Base-by-base conservation (phyloP, 2,329 filamentous ascomycete genomes). In the Pseudonectria foliicola region DNA sequence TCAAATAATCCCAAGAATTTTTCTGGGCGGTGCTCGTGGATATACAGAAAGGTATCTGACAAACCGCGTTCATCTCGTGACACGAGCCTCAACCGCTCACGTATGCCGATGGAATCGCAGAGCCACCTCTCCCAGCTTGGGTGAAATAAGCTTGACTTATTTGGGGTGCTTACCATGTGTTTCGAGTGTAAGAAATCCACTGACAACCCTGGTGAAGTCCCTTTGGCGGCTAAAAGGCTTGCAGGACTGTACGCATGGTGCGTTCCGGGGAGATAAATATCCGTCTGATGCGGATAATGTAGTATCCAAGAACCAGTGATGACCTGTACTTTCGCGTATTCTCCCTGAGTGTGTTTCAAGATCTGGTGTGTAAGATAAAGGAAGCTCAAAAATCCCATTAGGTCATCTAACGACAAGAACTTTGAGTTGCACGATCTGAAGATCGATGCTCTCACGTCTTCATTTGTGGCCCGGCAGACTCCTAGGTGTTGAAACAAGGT, bases 1-100 rank as follows among this genome's bases (percentile, higher is more conserved):
- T 40, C 30, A 3, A 47, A 30, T 0, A 47, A 27, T 0, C 41
- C 45, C 3, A 47, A 14, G n/a, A 46, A 39, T 1, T 11, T 44
- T 0, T 31, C 13, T 2, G 38, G 25, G 0, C 4, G 25, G 25
- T 38, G 38, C 16, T 39, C 3, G 10, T 30, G 29, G 7, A 44
- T 33, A 14, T 39, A 42, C 1, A 37, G 31, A 10, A 46, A 45
- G 4, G 31, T n/a, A 7, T 29, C 25, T 0, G 45, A 46, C 4
- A 48, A 24, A 1, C 10, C 7, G 1, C 30, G 2, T 13, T 18
- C 10, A 8, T 10, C 13, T 2, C 10, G 2, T 12, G 45, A 46
- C 1, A 48, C 3, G 10, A 46, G 15, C 3, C 15, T 38, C 1
- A 45, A 4, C 13, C 29, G 29, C 3, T 48, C 37, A 0, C 33